These are phyloP conservation scores for Tylopilus sp. DNA, from an alignment of 1,284 basidiomycete species.

Conservation along the genomic window DNA sequence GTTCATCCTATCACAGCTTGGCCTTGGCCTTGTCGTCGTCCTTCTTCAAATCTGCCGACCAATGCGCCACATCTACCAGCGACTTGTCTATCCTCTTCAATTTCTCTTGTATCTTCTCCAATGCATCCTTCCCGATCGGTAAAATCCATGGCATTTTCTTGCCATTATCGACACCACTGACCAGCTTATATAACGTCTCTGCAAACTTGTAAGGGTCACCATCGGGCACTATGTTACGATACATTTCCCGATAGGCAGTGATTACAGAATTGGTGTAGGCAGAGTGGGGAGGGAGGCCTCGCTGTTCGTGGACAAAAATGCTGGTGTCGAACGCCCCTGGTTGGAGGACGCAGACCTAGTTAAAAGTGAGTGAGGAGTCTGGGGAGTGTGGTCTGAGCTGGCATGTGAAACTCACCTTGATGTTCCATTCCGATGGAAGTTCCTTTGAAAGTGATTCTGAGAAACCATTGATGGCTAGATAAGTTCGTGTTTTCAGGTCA, in stretches of 20 bases:
- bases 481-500: too few relatives aligned
- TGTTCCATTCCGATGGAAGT: slow-evolving; percentile 17
- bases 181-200: slow-evolving; percentile 7
- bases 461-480: slow-evolving; percentile 20
- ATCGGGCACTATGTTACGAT: neutral
- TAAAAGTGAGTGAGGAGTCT: neutral
- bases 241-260: neutral
- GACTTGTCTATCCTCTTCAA: neutral
- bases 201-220: slow-evolving; percentile 16
- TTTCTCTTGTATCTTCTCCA: slow-evolving; percentile 3
- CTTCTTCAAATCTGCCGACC: slow-evolving; percentile 17
- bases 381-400: too few relatives aligned
- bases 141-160: slow-evolving; percentile 9
- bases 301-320: neutral
- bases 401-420: slow-evolving; percentile 6
- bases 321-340: slow-evolving; percentile 18
- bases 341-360: slow-evolving; percentile 13
- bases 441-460: slow-evolving; percentile 17
- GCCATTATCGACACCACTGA: neutral
- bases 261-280: slow-evolving; percentile 10
- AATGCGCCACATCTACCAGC: slow-evolving; percentile 1
- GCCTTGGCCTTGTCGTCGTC: neutral
- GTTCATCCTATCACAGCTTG: neutral
- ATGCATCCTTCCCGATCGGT: slow-evolving; percentile 15
- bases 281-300: slow-evolving; percentile 2